These are phyloP conservation scores for Pilatotrama ljubarskyi DNA, from an alignment of 768 basidiomycete species.

Conservation along the genomic window DNA sequence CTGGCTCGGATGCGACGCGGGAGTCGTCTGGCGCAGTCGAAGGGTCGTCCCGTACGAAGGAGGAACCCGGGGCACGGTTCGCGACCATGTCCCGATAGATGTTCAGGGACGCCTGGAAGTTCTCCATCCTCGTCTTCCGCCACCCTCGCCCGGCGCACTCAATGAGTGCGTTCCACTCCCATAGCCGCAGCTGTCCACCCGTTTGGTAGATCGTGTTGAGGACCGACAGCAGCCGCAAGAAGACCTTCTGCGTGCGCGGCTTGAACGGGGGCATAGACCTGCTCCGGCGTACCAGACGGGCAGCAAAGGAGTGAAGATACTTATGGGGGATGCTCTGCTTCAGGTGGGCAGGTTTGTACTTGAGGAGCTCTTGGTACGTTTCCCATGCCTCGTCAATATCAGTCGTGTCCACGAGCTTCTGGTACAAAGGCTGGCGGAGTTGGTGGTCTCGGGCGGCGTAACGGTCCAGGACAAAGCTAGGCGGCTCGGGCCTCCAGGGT, in stretches of 20 bases:
- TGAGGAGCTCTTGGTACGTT: slow-evolving; percentile 11
- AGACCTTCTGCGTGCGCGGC: slow-evolving; percentile 60
- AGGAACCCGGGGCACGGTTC: slow-evolving; percentile 43
- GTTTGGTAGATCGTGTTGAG: slow-evolving; percentile 54
- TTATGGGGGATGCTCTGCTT: slow-evolving; percentile 31
- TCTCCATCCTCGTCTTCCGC: slow-evolving; percentile 54
- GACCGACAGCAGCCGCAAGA: slow-evolving; percentile 69
- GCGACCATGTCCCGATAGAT: slow-evolving; percentile 63
- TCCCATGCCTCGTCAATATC: slow-evolving; percentile 16
- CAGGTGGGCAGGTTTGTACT: slow-evolving; percentile 3
- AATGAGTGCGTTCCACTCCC: slow-evolving; percentile 79
- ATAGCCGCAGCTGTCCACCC: slow-evolving; percentile 56
- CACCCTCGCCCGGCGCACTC: slow-evolving; percentile 66
- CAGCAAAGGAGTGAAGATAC: slow-evolving; percentile 62
- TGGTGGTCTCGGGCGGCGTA: slow-evolving; percentile 5
- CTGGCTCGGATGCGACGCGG: slow-evolving; percentile 1
- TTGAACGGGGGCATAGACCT: slow-evolving; percentile 29
- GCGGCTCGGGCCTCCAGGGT: background rate
- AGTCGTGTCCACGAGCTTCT: background rate
- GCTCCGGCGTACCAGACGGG: slow-evolving; percentile 48
- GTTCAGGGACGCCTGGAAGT: slow-evolving; percentile 60
- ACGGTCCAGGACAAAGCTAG: background rate
- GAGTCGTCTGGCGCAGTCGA: background rate
- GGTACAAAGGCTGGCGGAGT: background rate
- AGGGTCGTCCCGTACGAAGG: slow-evolving; percentile 5